Percentiles rank a stretch among this genome's conserved stretches.
phyloP scores from a whole-genome alignment of 345 rosid species.

The Moricandia arvensis region DNA sequence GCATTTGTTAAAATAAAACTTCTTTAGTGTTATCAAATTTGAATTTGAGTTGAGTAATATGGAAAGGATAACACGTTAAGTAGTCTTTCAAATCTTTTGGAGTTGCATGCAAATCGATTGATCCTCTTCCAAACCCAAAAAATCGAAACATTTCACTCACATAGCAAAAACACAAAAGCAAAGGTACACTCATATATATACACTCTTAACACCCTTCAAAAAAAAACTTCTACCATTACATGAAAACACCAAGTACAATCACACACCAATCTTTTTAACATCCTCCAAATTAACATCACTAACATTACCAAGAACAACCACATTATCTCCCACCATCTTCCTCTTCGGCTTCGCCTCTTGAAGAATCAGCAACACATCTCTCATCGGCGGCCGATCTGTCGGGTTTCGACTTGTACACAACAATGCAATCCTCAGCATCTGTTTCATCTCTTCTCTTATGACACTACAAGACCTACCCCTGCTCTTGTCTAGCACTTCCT shows the following conservation, averaged over 20 bases:
- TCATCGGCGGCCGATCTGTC: conserved; percentile 90
- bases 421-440: conserved; percentile 77
- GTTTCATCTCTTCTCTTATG: conserved; percentile 87
- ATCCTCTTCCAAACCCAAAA: background rate
- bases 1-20: background rate
- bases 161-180: background rate
- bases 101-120: background rate
- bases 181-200: conserved; percentile 26
- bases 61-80: background rate
- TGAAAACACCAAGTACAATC: conserved; percentile 33
- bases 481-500: conserved; percentile 63
- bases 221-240: conserved; percentile 2
- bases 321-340: conserved; percentile 47
- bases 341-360: conserved; percentile 92
- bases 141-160: conserved; percentile 15
- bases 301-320: conserved; percentile 16
- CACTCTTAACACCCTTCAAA: conserved; percentile 15
- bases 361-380: conserved; percentile 90
- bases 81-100: background rate
- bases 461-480: conserved; percentile 70
- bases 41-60: background rate
- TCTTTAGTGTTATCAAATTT: background rate
- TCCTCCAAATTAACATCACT: conserved; percentile 27
- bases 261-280: conserved; percentile 46
- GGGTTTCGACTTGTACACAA: conserved; percentile 81